Base-by-base conservation (phyloP, 257 asterid genomes). In the Solanum sparsipilum region DNA sequence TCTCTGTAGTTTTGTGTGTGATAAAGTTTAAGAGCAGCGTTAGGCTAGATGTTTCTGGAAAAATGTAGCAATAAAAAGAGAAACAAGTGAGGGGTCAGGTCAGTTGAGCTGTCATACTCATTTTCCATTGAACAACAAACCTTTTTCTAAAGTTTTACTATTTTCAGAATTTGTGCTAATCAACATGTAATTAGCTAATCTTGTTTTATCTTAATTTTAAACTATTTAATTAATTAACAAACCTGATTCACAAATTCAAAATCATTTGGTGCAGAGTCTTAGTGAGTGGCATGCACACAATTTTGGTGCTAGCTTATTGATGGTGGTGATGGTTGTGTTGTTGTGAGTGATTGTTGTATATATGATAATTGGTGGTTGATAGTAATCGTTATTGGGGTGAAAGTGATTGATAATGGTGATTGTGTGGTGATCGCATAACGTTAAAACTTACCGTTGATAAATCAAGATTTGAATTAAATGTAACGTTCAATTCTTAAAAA, bases 11-110 rank as follows among this genome's bases (percentile, higher is more conserved):
- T 81, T 46, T 29, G 27, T 48, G 85, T 81, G 41, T 16, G 41
- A 71, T 71, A 71, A 71, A 71, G 78, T 31, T 44, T 46, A 44
- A 79, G 65, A 79, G 65, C 15, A 29, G 1, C 84, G 44, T 25
- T 79, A 79, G 67, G 29, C 4, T 5, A 13, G 20, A 84, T 88
- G 93, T 41, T 90, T 88, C 92, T 88, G 89, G 93, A 93, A 92
- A 91, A 88, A 8, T 20, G 31, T 21, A 35, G 5, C 9, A 35
- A n/a, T 8, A 48, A 83, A 16, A 38, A 32, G 88, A 88, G 6
- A 88, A 89, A 88, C 74, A 74, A 86, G 88, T 78, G 88, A 86
- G 86, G 82, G 87, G 18, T 52, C 60, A 52, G 70, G 35, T n/a
- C 83, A 65, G 84, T 75, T 87, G 88, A 58, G 90, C 87, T 90